phyloP scores from a whole-genome alignment of 805 yeast species.

The Spathaspora girioi region DNA sequence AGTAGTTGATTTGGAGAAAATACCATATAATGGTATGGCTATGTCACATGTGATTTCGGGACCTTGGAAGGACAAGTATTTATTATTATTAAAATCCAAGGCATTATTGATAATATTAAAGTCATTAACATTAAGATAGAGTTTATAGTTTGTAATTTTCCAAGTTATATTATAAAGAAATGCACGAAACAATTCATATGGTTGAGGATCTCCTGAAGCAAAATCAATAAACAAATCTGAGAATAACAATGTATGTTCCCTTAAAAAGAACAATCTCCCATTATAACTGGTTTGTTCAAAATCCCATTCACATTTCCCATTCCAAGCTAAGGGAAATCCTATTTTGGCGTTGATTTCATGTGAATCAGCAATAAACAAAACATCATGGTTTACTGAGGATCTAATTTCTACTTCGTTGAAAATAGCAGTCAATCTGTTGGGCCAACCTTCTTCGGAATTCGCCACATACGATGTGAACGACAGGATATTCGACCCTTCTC shows the following conservation, averaged over 20 bases:
- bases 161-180: slow-evolving; percentile 59
- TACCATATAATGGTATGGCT: slow-evolving; percentile 56
- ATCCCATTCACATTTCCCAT: slow-evolving; percentile 69
- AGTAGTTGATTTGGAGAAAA: slow-evolving; percentile 48
- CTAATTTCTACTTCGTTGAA: slow-evolving; percentile 60
- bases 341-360: slow-evolving; percentile 55
- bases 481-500: slow-evolving; percentile 47
- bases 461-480: slow-evolving; percentile 52
- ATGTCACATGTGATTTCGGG: slow-evolving; percentile 45
- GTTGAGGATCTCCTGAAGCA: slow-evolving; percentile 62
- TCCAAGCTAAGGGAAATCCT: slow-evolving; percentile 79
- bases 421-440: slow-evolving; percentile 42
- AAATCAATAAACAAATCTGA: slow-evolving; percentile 77
- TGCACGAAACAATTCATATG: slow-evolving; percentile 77
- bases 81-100: slow-evolving; percentile 75
- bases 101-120: slow-evolving; percentile 88
- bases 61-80: slow-evolving; percentile 72
- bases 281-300: slow-evolving; percentile 51
- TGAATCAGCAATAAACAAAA: slow-evolving; percentile 58
- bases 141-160: slow-evolving; percentile 51
- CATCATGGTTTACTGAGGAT: slow-evolving; percentile 86
- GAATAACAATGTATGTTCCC: slow-evolving; percentile 77
- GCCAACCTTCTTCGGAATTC: slow-evolving; percentile 49
- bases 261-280: slow-evolving; percentile 58
- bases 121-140: slow-evolving; percentile 80